Evolutionary conservation across 495 filamentous ascomycete genomes (phyloP), one percentile per base, ranked within the genome.

Genomic region (Penicillium crystallinum): DNA sequence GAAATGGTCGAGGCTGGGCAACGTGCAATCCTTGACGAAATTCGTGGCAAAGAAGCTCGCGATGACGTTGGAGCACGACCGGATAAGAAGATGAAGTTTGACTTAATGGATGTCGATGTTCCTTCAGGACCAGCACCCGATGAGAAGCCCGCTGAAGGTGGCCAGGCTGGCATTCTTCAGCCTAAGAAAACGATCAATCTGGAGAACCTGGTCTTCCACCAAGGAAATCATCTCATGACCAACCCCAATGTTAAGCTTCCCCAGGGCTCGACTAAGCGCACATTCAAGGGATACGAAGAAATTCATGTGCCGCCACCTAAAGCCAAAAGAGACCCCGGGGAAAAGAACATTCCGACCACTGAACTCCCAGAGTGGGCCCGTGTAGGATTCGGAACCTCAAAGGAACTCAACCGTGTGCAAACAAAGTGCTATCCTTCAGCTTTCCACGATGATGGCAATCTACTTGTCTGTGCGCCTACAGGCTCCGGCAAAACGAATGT

Each of bases 401-500:
- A 82, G 58, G 82, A 92, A 52, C 79, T 99, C 14, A 99, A 99
- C 73, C 88, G 91, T 33, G 90, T 99, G 21, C 93, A 99, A 66
- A 91, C 92, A 8, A 87, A 83, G 68, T 97, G 92, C 63, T 99
- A 81, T 62, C 89, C 91, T 2, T 79, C 86, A 1, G 93, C 93
- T 1, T 99, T 99, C 65, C 80, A 89, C 41, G 88, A 96, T 53
- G 93, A 99, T 72, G 91, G 89, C 1, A 99, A 99, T 65, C 88
- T 97, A 85, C 85, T 99, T 15, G 85, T 99, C 58, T 99, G 93
- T 70, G 93, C 93, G 4, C 93, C 93, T 0, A 99, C 93, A 15
- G 93, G 93, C 49, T 96, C 90, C 62, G 93, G 93, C 62, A 99
- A 99, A 73, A 99, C 93, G 10, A 99, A 99, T 63, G 93, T 99